Evolutionary conservation across 2,329 filamentous ascomycete species (phyloP), one percentile per base, ranked within the genome.

Genomic region (Fusarium neocosmosporiellum): DNA sequence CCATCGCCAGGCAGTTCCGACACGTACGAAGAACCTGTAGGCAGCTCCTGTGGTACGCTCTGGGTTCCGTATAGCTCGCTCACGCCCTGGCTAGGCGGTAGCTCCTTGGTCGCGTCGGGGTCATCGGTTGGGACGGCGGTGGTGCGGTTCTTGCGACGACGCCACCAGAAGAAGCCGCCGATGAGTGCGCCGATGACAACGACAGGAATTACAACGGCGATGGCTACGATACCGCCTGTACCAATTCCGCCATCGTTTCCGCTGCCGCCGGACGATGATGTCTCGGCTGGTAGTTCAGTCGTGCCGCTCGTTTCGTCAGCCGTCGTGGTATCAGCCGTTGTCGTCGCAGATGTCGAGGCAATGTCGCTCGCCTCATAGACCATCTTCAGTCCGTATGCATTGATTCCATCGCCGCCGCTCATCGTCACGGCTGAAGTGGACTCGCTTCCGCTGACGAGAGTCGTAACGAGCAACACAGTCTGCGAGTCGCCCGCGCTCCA

Each of bases 321-420:
- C 37, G 62, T 58, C 48, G 63, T 59, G 10, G 70, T 9, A 14
- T 53, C 59, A 2, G 46, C n/a, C 18, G 67, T 63, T 18, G 63
- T 57, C 16, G 71, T 50, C 16, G 54, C 53, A 5, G 43, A 58
- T 16, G 65, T 74, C 22, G 60, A 70, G 34, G 67, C 64, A 4
- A 79, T 27, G 39, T 82, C 80, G 9, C 71, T 79, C n/a, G 68
- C 43, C 41, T 82, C 74, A 59, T 81, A 79, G 13, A 83, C 76
- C 81, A 83, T 83, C 9, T 78, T 75, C 13, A 83, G 58, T 36
- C 81, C 81, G 48, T 74, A 82, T 0, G 80, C 81, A 37, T 82
- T 81, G 29, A 83, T 69, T 3, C 79, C 80, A 1, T 67, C 77
- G 0, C 66, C 74, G 8, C 71, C 73, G 5, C 41, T 65, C 62